Conservation (phyloP, 2,329 filamentous ascomycete genomes). For the Neofusicoccum laricinum region DNA sequence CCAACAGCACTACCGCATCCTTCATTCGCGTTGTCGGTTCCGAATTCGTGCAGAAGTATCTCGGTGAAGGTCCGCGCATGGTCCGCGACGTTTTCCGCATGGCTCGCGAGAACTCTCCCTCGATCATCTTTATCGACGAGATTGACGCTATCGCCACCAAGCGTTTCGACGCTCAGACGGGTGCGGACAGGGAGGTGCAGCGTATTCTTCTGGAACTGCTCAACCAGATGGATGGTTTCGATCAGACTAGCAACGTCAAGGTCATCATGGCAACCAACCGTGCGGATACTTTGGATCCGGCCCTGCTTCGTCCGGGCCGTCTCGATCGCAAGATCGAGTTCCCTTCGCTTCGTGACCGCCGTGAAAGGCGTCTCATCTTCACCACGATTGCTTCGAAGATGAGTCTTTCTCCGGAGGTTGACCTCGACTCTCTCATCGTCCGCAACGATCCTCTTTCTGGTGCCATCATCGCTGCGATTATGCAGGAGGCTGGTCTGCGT, state of each 20-base stretch:
- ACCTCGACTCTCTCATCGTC: constrained; percentile 93
- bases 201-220: constrained; percentile 95
- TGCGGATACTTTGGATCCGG: constrained; percentile 93
- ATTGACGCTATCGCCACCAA: constrained; percentile 99
- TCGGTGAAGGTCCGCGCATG: constrained; percentile 97
- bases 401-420: constrained; percentile 94
- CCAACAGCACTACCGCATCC: constrained; percentile 95
- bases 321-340: constrained; percentile 99
- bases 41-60: constrained; percentile 98
- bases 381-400: constrained; percentile 95
- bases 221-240: constrained; percentile 99
- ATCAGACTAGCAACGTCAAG: constrained; percentile 98
- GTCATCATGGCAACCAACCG: constrained; percentile 99
- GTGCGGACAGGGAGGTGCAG: constrained; percentile 96
- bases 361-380: constrained; percentile 95
- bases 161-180: constrained; percentile 97
- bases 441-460: constrained; percentile 94
- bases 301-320: constrained; percentile 88
- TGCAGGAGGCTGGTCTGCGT: constrained; percentile 95
- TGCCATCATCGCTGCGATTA: constrained; percentile 95
- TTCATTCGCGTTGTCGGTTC: constrained; percentile 98
- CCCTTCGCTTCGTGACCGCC: constrained; percentile 86
- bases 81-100: constrained; percentile 98
- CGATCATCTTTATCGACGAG: constrained; percentile 99
- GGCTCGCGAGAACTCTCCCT: constrained; percentile 95